Conservation (phyloP, 2,329 filamentous ascomycete species). For the Arthroderma uncinatum region DNA sequence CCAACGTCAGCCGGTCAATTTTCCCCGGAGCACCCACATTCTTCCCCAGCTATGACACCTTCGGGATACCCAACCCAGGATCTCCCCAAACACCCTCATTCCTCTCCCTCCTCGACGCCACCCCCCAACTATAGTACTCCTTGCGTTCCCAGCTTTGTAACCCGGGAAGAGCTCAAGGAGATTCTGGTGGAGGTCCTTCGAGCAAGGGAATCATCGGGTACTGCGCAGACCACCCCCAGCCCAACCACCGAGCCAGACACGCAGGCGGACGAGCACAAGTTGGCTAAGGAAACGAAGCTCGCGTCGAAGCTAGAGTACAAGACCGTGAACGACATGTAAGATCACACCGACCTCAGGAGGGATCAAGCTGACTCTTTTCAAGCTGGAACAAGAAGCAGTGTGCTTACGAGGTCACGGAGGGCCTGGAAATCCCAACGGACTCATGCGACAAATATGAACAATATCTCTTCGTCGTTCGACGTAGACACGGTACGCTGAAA, state of each 20-base stretch:
- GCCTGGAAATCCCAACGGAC: background rate
- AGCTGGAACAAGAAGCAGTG: no score
- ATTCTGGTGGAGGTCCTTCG: no score
- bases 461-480: background rate
- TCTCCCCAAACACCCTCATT: slow-evolving; percentile 5
- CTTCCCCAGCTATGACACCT: background rate
- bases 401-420: no score
- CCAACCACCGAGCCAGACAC: background rate
- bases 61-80: background rate
- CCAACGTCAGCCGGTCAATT: background rate
- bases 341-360: no score
- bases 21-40: background rate
- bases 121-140: no score
- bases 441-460: background rate
- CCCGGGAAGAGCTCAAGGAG: no score
- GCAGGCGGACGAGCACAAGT: no score
- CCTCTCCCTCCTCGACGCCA: slow-evolving; percentile 6
- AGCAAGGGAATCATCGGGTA: background rate
- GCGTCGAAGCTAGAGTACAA: no score
- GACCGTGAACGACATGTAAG: no score
- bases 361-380: background rate
- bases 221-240: background rate
- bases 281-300: no score
- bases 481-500: background rate
- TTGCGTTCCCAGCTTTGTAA: no score